Conservation (phyloP, 202 grass and related monocot species). For the Miscanthus sacchariflorus region DNA sequence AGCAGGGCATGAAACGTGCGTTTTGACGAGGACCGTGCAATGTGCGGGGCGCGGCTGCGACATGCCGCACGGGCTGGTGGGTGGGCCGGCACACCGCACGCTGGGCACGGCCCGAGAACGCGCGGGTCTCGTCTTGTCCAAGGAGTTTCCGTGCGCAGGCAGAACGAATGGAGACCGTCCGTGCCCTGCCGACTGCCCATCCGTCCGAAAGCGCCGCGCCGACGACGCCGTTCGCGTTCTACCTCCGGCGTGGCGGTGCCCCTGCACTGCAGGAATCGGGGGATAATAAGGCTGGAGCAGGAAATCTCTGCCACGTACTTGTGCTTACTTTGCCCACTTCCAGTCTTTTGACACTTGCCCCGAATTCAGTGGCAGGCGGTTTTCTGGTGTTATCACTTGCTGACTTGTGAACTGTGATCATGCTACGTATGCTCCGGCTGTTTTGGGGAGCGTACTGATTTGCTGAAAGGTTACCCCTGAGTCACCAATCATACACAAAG, state of each 20-base stretch:
- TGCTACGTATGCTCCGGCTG: background rate
- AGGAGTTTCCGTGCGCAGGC: background rate
- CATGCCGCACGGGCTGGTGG: background rate
- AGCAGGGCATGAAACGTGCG: background rate
- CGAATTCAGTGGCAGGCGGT: background rate
- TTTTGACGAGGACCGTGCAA: background rate
- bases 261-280: too few species aligned
- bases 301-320: too few species aligned
- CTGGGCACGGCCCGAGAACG: background rate
- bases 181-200: too few species aligned
- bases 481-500: too few species aligned
- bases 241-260: background rate
- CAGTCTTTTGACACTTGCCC: background rate
- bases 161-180: too few species aligned
- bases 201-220: background rate
- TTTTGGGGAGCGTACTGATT: background rate
- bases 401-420: background rate
- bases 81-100: too few species aligned
- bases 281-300: too few species aligned
- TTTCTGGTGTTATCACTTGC: background rate
- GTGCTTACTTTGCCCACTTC: too few species aligned
- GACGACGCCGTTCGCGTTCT: background rate
- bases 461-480: too few species aligned
- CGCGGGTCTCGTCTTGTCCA: background rate
- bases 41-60: background rate